These are phyloP conservation scores for Brettanomyces custersianus DNA, from an alignment of 805 yeast genomes.

Conservation along the genomic window DNA sequence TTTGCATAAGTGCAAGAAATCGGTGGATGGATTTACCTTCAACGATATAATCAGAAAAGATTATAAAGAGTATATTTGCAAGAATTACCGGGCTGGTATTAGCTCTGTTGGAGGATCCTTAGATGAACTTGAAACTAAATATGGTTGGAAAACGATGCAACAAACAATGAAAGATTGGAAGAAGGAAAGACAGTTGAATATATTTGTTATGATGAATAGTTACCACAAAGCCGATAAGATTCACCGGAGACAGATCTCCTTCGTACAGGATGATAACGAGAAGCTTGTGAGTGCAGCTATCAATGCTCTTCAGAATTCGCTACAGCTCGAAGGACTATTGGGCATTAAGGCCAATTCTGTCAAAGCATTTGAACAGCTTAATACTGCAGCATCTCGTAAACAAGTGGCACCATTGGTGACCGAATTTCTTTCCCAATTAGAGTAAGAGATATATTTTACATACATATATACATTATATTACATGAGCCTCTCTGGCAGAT, in stretches of 20 bases:
- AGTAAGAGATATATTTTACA: background rate
- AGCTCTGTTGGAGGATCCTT: conserved; percentile 64
- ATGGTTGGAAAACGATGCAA: conserved; percentile 10
- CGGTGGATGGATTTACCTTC: conserved; percentile 46
- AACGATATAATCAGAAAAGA: conserved; percentile 70
- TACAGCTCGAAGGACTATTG: conserved; percentile 16
- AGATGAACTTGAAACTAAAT: conserved; percentile 35
- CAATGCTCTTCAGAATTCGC: conserved; percentile 11
- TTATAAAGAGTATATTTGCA: conserved; percentile 59
- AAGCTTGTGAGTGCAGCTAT: conserved; percentile 10
- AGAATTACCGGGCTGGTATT: conserved; percentile 49
- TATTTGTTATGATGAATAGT: conserved; percentile 41
- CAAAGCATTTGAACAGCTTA: conserved; percentile 34
- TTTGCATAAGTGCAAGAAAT: background rate
- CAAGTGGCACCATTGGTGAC: conserved; percentile 67
- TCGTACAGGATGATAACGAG: conserved; percentile 10
- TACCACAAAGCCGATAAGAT: conserved; percentile 20
- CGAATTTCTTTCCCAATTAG: conserved; percentile 2
- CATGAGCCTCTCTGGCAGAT: conserved; percentile 12
- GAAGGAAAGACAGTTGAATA: conserved; percentile 27
- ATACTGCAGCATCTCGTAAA: conserved; percentile 65
- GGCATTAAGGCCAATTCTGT: conserved; percentile 2
- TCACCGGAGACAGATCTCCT: conserved; percentile 37
- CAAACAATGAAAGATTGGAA: conserved; percentile 16
- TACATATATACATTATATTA: background rate